phyloP scores from a whole-genome alignment of 805 yeast species.

The Kluyveromyces dobzhanskii region DNA sequence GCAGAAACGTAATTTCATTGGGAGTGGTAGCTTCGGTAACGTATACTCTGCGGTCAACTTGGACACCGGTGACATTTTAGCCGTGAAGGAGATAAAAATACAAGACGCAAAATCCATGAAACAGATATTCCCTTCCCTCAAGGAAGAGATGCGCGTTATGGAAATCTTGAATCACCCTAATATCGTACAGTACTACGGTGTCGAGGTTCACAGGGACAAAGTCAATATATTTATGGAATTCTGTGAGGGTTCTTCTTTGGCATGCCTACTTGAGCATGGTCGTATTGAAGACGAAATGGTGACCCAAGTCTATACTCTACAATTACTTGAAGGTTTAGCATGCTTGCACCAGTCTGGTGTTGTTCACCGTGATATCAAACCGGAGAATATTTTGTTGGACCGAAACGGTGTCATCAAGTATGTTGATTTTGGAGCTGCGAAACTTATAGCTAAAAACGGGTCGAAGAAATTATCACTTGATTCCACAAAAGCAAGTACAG shows the following conservation, averaged over 20 bases:
- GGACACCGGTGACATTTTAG: slow-evolving; percentile 94
- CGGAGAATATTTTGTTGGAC: slow-evolving; percentile 84
- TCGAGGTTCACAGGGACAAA: slow-evolving; percentile 91
- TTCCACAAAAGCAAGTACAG: slow-evolving; percentile 4
- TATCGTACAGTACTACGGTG: slow-evolving; percentile 93
- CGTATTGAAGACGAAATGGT: slow-evolving; percentile 93
- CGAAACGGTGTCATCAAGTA: slow-evolving; percentile 89
- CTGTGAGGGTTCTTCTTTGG: slow-evolving; percentile 92
- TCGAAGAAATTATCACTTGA: slow-evolving; percentile 28
- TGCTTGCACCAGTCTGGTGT: slow-evolving; percentile 91
- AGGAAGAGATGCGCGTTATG: slow-evolving; percentile 93
- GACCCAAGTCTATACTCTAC: slow-evolving; percentile 80
- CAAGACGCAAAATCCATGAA: slow-evolving; percentile 82
- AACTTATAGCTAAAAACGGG: slow-evolving; percentile 59
- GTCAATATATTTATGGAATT: slow-evolving; percentile 96
- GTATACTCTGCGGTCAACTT: slow-evolving; percentile 88
- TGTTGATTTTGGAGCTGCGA: slow-evolving; percentile 97
- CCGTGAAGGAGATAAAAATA: slow-evolving; percentile 89
- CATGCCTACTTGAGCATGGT: slow-evolving; percentile 80
- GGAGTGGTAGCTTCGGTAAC: slow-evolving; percentile 93
- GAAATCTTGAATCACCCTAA: slow-evolving; percentile 95
- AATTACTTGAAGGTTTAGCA: slow-evolving; percentile 91
- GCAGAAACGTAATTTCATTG: slow-evolving; percentile 92
- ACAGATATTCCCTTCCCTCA: slow-evolving; percentile 77
- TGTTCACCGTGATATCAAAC: slow-evolving; percentile 95